These are phyloP conservation scores for Rhizopogon salebrosus DNA, from an alignment of 768 basidiomycete genomes.

Conservation along the genomic window DNA sequence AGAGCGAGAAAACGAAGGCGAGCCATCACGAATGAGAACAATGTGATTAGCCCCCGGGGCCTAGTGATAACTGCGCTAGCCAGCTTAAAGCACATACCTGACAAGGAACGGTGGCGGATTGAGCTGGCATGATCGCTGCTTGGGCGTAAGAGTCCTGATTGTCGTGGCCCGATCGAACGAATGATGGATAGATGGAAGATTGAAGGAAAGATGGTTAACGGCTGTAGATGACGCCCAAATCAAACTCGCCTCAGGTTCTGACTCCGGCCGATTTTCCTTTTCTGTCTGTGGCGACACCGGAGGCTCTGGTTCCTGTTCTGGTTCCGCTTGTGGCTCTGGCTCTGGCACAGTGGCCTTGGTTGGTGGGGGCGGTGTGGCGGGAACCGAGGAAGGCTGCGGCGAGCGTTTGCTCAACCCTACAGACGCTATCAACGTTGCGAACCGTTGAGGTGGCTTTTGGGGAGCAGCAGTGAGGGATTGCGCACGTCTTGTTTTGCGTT, in stretches of 20 bases:
- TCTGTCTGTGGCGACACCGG: slow-evolving; percentile 8
- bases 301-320: slow-evolving; percentile 8
- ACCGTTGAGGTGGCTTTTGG: slow-evolving; percentile 22
- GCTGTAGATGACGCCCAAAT: slow-evolving; percentile 6
- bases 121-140: slow-evolving; percentile 21
- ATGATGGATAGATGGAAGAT: slow-evolving; percentile 1
- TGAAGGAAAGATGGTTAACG: not conserved
- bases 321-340: slow-evolving; percentile 17
- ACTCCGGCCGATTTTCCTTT: slow-evolving; percentile 23
- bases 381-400: slow-evolving; percentile 17
- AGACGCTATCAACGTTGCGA: slow-evolving; percentile 4
- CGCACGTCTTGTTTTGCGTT: slow-evolving; percentile 19
- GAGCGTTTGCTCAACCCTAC: slow-evolving; percentile 23
- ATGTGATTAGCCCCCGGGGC: not conserved
- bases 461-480: slow-evolving; percentile 18
- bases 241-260: slow-evolving; percentile 12
- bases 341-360: not conserved
- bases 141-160: slow-evolving; percentile 14
- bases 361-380: slow-evolving; percentile 11
- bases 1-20: slow-evolving; percentile 2
- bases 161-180: not conserved
- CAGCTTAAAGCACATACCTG: slow-evolving; percentile 28
- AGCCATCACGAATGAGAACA: slow-evolving; percentile 1
- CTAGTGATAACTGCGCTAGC: not conserved
- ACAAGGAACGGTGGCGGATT: slow-evolving; percentile 38